phyloP scores from a whole-genome alignment of 257 asterid species.

The Catharanthus roseus region DNA sequence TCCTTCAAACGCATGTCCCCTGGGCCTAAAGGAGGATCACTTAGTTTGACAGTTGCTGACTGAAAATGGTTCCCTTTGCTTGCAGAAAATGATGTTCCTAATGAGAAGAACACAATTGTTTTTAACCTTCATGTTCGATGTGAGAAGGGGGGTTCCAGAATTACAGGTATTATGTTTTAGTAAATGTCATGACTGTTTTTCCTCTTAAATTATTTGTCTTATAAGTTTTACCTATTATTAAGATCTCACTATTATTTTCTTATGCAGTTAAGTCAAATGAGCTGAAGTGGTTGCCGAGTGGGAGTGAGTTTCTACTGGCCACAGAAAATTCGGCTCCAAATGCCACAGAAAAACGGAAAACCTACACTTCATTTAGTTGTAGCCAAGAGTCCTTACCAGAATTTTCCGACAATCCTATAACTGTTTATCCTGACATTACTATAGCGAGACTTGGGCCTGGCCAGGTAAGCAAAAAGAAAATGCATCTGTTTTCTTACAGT shows the following conservation, averaged over 20 bases:
- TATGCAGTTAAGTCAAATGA: constrained; percentile 58
- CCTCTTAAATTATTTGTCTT: not conserved
- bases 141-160: constrained; percentile 45
- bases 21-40: not conserved
- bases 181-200: not conserved
- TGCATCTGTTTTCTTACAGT: not conserved
- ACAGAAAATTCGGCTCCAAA: constrained; percentile 34
- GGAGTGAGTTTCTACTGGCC: constrained; percentile 58
- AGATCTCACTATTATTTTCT: not conserved
- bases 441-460: constrained; percentile 85
- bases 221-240: not conserved
- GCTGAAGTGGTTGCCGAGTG: constrained; percentile 77
- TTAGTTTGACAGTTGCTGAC: constrained; percentile 27
- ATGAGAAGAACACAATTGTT: constrained; percentile 84
- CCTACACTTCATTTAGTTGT: constrained; percentile 73
- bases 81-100: constrained; percentile 73
- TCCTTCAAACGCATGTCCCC: not conserved
- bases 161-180: constrained; percentile 40
- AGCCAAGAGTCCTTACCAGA: constrained; percentile 68
- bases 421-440: constrained; percentile 51
- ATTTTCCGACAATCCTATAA: constrained; percentile 46
- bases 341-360: constrained; percentile 42
- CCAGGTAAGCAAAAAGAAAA: constrained; percentile 68
- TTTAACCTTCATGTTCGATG: constrained; percentile 72
- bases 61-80: constrained; percentile 12